Conservation (phyloP, 176 grass and related monocot species). For the Ananas comosus region DNA sequence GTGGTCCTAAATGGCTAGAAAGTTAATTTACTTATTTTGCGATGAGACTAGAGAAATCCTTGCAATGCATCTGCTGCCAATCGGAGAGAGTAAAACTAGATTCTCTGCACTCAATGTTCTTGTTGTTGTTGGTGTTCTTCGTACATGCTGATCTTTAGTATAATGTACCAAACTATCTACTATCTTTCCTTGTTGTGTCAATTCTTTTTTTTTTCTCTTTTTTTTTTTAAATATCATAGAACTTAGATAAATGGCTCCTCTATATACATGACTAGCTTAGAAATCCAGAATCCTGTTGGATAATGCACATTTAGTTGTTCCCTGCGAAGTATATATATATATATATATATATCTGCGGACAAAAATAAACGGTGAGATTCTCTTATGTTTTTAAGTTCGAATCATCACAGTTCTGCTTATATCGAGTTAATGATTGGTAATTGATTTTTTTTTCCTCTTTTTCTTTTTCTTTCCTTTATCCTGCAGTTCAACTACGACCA, state of each 20-base stretch:
- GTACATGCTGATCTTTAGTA: too few relatives aligned
- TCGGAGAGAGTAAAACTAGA: neutral
- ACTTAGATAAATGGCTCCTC: neutral
- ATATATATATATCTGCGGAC: too few relatives aligned
- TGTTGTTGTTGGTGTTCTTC: too few relatives aligned
- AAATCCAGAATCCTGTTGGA: neutral
- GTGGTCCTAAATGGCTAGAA: neutral
- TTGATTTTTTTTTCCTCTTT: neutral
- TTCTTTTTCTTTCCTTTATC: neutral
- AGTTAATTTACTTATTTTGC: too few relatives aligned
- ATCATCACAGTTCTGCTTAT: neutral
- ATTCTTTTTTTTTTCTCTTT: too few relatives aligned
- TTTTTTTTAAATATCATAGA: neutral
- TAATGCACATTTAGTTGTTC: neutral
- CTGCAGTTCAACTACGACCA: conserved; percentile 83
- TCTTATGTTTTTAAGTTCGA: neutral
- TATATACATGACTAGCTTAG: neutral
- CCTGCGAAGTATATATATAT: too few relatives aligned
- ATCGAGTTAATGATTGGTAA: neutral
- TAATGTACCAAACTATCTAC: too few relatives aligned
- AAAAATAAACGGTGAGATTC: too few relatives aligned
- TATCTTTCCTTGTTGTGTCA: too few relatives aligned
- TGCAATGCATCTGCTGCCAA: neutral
- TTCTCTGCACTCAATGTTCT: neutral
- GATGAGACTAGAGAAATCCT: neutral